Evolutionary conservation across 176 grass and related monocot genomes (phyloP).

Genomic region (Chloris gayana): DNA sequence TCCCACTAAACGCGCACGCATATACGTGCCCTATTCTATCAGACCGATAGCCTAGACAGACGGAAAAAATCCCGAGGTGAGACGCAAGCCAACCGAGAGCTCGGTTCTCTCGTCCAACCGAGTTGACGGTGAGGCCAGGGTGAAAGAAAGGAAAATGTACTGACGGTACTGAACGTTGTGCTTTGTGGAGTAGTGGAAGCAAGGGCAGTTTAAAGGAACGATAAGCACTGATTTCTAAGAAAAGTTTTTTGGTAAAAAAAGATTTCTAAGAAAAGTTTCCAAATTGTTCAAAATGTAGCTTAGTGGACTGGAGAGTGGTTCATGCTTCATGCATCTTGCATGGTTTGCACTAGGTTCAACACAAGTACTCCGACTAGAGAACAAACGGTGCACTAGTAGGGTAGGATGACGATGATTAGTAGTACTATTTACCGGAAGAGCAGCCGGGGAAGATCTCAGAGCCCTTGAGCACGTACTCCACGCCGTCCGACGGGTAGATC

Average conservation of each 20-base stretch:
- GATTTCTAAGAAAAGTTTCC: too few species aligned
- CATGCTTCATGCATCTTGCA: not conserved
- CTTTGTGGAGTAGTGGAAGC: not conserved
- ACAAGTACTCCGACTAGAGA: not conserved
- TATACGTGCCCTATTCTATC: too few species aligned
- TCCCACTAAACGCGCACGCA: too few species aligned
- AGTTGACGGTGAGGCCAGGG: constrained; percentile 31
- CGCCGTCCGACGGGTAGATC: constrained; percentile 93
- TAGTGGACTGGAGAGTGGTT: too few species aligned
- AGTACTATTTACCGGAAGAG: constrained; percentile 82
- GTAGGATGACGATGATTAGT: not conserved
- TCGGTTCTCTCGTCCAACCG: too few species aligned
- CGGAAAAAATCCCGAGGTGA: too few species aligned
- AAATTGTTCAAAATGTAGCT: not conserved
- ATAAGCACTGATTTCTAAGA: not conserved
- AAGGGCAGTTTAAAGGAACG: not conserved
- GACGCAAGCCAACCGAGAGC: too few species aligned
- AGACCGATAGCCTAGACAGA: too few species aligned
- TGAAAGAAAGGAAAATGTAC: not conserved
- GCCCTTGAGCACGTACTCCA: constrained; percentile 99
- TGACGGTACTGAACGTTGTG: not conserved
- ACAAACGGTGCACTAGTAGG: not conserved
- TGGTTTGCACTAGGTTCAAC: not conserved
- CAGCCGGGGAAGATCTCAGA: constrained; percentile 86
- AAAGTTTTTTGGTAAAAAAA: too few species aligned